Conservation (phyloP, 768 basidiomycete genomes). For the Lactarius vividus region DNA sequence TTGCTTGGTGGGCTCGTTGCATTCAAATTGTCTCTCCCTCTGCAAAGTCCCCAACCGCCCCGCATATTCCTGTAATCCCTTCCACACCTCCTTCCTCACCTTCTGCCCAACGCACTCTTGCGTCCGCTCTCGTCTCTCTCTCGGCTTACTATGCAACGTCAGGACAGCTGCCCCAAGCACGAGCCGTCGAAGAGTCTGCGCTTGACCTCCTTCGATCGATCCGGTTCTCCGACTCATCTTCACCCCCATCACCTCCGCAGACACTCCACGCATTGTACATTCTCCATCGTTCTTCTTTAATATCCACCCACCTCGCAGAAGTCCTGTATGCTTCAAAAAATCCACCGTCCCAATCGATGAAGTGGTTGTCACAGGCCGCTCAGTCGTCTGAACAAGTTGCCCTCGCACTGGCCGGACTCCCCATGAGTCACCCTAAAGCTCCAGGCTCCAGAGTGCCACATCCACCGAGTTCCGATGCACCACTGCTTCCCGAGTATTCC, state of each 20-base stretch:
- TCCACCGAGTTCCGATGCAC: slow-evolving; percentile 39
- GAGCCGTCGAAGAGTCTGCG: slow-evolving; percentile 51
- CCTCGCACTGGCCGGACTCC: slow-evolving; percentile 46
- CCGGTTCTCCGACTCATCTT: slow-evolving; percentile 43
- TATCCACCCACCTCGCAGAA: slow-evolving; percentile 72
- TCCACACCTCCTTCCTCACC: slow-evolving; percentile 51
- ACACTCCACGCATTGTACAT: slow-evolving; percentile 63
- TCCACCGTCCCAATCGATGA: slow-evolving; percentile 46
- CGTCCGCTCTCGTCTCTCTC: slow-evolving; percentile 62
- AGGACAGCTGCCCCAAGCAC: slow-evolving; percentile 54
- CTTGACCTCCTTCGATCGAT: slow-evolving; percentile 56
- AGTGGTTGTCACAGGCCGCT: slow-evolving; percentile 59
- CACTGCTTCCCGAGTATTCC: slow-evolving; percentile 44
- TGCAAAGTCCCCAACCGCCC: slow-evolving; percentile 31
- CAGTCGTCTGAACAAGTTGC: slow-evolving; percentile 67
- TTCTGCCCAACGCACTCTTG: slow-evolving; percentile 58
- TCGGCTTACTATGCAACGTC: slow-evolving; percentile 68
- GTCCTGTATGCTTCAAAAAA: slow-evolving; percentile 53
- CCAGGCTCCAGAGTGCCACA: slow-evolving; percentile 38
- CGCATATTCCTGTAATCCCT: slow-evolving; percentile 35
- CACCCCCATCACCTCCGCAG: slow-evolving; percentile 51
- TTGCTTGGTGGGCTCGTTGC: slow-evolving; percentile 67
- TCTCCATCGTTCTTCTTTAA: slow-evolving; percentile 69
- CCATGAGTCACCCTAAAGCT: slow-evolving; percentile 37
- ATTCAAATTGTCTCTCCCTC: slow-evolving; percentile 42